Evolutionary conservation across 768 basidiomycete species (phyloP).

Genomic region (Trametes villosa): DNA sequence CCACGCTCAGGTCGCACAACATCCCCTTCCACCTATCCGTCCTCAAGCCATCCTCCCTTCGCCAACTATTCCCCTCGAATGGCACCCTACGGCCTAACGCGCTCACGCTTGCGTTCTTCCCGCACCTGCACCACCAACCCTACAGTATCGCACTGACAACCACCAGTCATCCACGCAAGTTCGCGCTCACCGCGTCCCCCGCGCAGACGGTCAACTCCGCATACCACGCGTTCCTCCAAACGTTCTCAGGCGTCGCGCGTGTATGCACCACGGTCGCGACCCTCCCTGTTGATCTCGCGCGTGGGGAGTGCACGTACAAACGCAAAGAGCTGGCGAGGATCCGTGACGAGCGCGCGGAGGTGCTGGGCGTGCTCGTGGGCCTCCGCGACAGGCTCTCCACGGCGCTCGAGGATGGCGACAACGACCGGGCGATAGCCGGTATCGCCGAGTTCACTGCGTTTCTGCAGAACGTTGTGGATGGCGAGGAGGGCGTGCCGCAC

Average conservation of each 20-base stretch:
- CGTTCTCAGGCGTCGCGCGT: slow-evolving; percentile 14
- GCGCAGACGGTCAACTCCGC: slow-evolving; percentile 20
- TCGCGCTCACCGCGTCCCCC: slow-evolving; percentile 17
- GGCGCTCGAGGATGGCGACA: slow-evolving; percentile 31
- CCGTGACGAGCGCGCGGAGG: slow-evolving; percentile 69
- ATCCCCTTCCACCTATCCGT: slow-evolving; percentile 51
- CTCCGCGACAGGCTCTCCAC: slow-evolving; percentile 52
- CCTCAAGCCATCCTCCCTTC: slow-evolving; percentile 53
- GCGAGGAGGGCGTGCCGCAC: slow-evolving; percentile 6
- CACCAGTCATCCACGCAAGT: slow-evolving; percentile 6
- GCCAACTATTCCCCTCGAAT: slow-evolving; percentile 50
- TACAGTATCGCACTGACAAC: slow-evolving; percentile 29
- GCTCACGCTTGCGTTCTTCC: slow-evolving; percentile 67
- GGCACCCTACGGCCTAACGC: slow-evolving; percentile 50
- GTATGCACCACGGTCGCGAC: slow-evolving; percentile 36
- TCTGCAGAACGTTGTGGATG: slow-evolving; percentile 14
- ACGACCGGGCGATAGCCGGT: slow-evolving; percentile 18
- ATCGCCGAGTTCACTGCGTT: slow-evolving; percentile 23
- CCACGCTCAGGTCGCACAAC: slow-evolving; percentile 46
- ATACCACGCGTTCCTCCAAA: slow-evolving; percentile 9
- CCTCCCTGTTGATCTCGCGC: slow-evolving; percentile 64
- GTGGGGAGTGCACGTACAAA: slow-evolving; percentile 70
- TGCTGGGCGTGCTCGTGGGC: slow-evolving; percentile 64
- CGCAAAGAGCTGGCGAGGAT: slow-evolving; percentile 61
- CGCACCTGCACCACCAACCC: slow-evolving; percentile 52